These are phyloP conservation scores for Trichoderma koningiopsis DNA, from an alignment of 2,329 filamentous ascomycete species.

Conservation along the genomic window DNA sequence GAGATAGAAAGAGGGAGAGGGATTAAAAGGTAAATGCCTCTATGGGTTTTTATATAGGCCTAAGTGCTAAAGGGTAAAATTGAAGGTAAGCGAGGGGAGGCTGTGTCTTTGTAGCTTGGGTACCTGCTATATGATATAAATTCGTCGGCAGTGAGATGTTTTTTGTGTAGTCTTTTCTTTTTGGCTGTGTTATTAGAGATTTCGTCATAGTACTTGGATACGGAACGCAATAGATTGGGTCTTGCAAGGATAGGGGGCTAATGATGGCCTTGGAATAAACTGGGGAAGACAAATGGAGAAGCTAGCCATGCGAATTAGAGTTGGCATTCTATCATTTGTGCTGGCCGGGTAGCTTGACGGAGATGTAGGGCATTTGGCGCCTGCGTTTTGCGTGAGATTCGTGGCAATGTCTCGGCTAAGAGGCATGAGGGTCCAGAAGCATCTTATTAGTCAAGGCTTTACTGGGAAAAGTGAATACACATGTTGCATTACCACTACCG, in stretches of 20 bases:
- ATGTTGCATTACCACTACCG: too few species aligned
- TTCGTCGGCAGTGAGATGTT: slow-evolving; percentile 18
- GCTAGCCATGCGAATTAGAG: neutral
- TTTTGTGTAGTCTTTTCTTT: neutral
- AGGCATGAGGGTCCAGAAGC: neutral
- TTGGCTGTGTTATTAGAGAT: neutral
- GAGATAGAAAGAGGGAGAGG: neutral
- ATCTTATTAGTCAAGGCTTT: neutral
- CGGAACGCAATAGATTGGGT: slow-evolving; percentile 9
- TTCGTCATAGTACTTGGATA: slow-evolving; percentile 5
- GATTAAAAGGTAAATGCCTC: neutral
- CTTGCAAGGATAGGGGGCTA: neutral
- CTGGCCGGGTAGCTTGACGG: neutral
- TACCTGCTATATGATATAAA: neutral
- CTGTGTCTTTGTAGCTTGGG: slow-evolving; percentile 4
- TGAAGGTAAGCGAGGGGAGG: slow-evolving; percentile 1
- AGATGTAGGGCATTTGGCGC: neutral
- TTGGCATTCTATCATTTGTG: neutral
- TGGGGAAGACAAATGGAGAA: slow-evolving; percentile 10
- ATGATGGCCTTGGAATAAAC: slow-evolving; percentile 12
- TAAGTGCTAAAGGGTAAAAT: neutral
- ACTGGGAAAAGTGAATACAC: neutral
- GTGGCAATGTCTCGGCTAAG: neutral
- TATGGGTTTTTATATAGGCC: neutral
- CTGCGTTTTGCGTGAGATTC: neutral